Base-by-base conservation (phyloP, 2,329 filamentous ascomycete genomes). In the Ophiosphaerella herpotricha region DNA sequence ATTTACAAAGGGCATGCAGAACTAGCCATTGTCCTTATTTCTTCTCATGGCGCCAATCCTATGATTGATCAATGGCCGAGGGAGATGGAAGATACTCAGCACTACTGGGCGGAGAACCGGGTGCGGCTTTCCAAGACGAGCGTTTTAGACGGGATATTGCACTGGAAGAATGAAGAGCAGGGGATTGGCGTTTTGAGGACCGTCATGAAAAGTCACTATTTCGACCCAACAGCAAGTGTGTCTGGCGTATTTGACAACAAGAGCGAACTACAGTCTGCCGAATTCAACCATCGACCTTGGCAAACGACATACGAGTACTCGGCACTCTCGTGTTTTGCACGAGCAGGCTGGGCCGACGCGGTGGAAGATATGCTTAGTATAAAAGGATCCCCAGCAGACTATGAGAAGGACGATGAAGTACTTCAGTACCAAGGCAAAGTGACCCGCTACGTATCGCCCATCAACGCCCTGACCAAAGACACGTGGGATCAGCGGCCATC, bases 61-160 rank as follows among this genome's bases (percentile, higher is more conserved):
- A 53, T 58, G 54, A 47, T 48, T 14, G 57, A 58, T 35, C 56
- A 56, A 48, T 61, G 58, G 58, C 58, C 58, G 14, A 44, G 52
- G 18, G 57, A 60, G 18, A 54, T 61, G 37, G 53, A 60, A 8
- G 54, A 57, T 5, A 43, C 52, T 4, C 56, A 60, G 24, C 52
- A 61, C 13, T 61, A 61, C 18, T 61, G 58, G 58, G 48, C 52
- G 2, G 49, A 61, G 3, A 39, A 23, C 1, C 46, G 54, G 34
- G 46, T 61, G 4, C 48, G 57, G n/a, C 42, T 61, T 3, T 46
- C 54, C 6, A 61, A 60, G 21, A 55, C 46, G 1, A 61, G 56
- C 21, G 50, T 61, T 7, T 35, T 61, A 11, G 58, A 61, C 21
- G 58, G 52, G 2, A 50, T 61, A 14, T 60, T 52, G 0, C 52